A percentile compares a stretch with the other conserved stretches of the same genome.
Conservation (phyloP, 352 stramenopile species). For the Lagenidium giganteum region DNA sequence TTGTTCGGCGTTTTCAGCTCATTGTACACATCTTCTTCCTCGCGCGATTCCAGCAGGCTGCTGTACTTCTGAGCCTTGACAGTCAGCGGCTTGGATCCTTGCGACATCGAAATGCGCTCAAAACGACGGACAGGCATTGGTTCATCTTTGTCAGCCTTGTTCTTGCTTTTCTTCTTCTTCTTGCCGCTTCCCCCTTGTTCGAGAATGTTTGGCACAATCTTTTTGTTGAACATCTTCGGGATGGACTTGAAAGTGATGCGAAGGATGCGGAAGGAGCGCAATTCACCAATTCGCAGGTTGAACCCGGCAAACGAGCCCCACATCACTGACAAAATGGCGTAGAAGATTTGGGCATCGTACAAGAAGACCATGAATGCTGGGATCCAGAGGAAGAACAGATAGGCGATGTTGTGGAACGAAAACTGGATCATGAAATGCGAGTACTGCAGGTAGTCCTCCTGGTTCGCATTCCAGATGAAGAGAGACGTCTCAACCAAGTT, state of each 20-base stretch:
- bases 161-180: slow-evolving; percentile 71
- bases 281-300: slow-evolving; percentile 79
- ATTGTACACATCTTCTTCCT: slow-evolving; percentile 54
- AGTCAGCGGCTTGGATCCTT: slow-evolving; percentile 71
- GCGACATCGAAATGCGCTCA: slow-evolving; percentile 78
- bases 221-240: slow-evolving; percentile 84
- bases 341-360: slow-evolving; percentile 87
- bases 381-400: slow-evolving; percentile 81
- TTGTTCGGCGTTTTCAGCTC: too few relatives aligned
- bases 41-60: slow-evolving; percentile 57
- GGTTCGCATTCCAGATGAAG: slow-evolving; percentile 81
- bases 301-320: slow-evolving; percentile 82
- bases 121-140: slow-evolving; percentile 79
- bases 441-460: slow-evolving; percentile 71
- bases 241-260: slow-evolving; percentile 86
- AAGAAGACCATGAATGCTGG: slow-evolving; percentile 81
- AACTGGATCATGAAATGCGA: slow-evolving; percentile 82
- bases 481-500: slow-evolving; percentile 77
- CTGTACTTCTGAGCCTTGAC: slow-evolving; percentile 83
- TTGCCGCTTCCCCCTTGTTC: slow-evolving; percentile 39
- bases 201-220: slow-evolving; percentile 83
- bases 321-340: slow-evolving; percentile 72
- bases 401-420: slow-evolving; percentile 83
- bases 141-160: slow-evolving; percentile 59
- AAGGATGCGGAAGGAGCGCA: slow-evolving; percentile 81